Conservation (phyloP, 805 yeast genomes). For the Ogataea neopini region DNA sequence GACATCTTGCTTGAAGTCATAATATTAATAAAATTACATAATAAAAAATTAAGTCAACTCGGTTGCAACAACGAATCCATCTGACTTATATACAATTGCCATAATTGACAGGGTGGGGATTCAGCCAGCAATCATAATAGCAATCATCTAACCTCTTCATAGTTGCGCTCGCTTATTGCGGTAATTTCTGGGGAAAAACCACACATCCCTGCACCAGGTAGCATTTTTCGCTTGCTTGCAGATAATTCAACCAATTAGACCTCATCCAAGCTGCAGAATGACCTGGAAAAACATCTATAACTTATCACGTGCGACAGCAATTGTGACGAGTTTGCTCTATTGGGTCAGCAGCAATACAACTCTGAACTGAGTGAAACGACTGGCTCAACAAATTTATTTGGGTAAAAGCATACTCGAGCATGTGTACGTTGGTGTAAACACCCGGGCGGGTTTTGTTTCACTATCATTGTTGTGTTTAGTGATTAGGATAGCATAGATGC, state of each 20-base stretch:
- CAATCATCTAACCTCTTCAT: not conserved
- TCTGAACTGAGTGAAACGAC: too few relatives aligned
- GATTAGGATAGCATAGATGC: too few relatives aligned
- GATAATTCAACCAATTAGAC: not conserved
- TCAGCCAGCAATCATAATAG: not conserved
- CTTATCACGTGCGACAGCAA: not conserved
- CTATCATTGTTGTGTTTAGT: too few relatives aligned
- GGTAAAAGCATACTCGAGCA: too few relatives aligned
- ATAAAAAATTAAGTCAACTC: not conserved
- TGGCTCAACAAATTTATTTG: too few relatives aligned
- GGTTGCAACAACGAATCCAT: not conserved
- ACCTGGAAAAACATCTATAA: not conserved
- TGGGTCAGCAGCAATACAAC: too few relatives aligned
- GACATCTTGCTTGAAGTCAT: slow-evolving; percentile 21
- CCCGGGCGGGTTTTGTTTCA: too few relatives aligned
- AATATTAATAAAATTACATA: not conserved
- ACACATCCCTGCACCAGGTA: not conserved
- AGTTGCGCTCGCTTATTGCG: slow-evolving; percentile 1
- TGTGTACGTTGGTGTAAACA: too few relatives aligned
- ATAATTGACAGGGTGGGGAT: not conserved
- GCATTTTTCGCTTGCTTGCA: not conserved
- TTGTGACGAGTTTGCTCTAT: not conserved
- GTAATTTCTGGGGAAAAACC: not conserved
- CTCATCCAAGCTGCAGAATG: not conserved
- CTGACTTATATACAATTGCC: not conserved